Percentiles rank a stretch among this genome's conserved stretches.
Evolutionary conservation across 805 yeast species (phyloP).

Genomic region (Nakazawaea molendinolei): DNA sequence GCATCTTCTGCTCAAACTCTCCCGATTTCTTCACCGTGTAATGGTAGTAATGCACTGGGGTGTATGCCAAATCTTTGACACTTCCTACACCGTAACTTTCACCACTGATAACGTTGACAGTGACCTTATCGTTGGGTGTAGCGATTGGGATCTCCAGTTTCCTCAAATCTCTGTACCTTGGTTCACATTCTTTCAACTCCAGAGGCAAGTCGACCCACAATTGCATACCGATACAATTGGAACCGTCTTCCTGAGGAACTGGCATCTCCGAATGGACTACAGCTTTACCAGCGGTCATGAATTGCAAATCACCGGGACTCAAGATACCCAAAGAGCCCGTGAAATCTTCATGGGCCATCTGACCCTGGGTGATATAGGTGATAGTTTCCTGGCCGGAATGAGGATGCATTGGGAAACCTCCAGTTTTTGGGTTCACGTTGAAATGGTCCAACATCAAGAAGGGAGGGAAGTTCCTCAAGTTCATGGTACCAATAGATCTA

Average conservation of each 20-base stretch:
- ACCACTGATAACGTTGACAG: conserved; percentile 73
- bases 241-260: conserved; percentile 40
- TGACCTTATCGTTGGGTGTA: conserved; percentile 54
- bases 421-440: conserved; percentile 49
- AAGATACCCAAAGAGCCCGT: conserved; percentile 78
- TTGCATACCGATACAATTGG: conserved; percentile 60
- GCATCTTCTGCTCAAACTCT: conserved; percentile 50
- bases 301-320: conserved; percentile 79
- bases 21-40: conserved; percentile 62
- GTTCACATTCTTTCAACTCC: conserved; percentile 52
- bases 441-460: conserved; percentile 81
- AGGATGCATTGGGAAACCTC: conserved; percentile 81
- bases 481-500: conserved; percentile 67
- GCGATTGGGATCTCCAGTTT: conserved; percentile 66
- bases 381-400: conserved; percentile 83
- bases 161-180: conserved; percentile 74
- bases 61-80: conserved; percentile 67
- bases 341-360: conserved; percentile 78
- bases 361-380: conserved; percentile 58
- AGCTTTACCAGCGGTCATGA: conserved; percentile 91
- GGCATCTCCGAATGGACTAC: conserved; percentile 88
- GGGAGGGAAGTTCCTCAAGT: conserved; percentile 72
- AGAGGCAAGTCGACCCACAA: conserved; percentile 83
- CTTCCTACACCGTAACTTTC: conserved; percentile 70
- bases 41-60: conserved; percentile 73